These are phyloP conservation scores for Cutaneotrichosporon sp. DNA, from an alignment of 1,284 basidiomycete genomes.

Conservation along the genomic window DNA sequence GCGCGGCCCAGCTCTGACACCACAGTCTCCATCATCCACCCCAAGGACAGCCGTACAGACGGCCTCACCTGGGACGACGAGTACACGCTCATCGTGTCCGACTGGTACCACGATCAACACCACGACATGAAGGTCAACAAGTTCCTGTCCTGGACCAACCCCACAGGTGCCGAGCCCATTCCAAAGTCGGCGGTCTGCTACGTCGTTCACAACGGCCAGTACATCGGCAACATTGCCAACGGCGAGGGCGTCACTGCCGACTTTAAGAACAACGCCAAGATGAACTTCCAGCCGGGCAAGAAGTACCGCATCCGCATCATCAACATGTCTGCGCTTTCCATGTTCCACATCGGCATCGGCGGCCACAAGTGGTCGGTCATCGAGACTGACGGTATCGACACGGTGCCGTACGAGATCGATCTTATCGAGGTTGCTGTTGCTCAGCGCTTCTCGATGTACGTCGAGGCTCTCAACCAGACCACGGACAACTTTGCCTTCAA, in stretches of 20 bases:
- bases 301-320: constrained; percentile 70
- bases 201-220: constrained; percentile 65
- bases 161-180: constrained; percentile 81
- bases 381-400: constrained; percentile 82
- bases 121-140: constrained; percentile 60
- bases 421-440: constrained; percentile 81
- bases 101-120: constrained; percentile 79
- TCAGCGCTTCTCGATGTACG: constrained; percentile 79
- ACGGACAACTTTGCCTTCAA: constrained; percentile 55
- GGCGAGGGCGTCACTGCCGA: constrained; percentile 67
- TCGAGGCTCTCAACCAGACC: constrained; percentile 89
- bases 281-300: constrained; percentile 76
- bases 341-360: constrained; percentile 85
- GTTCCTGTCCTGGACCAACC: constrained; percentile 73
- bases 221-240: constrained; percentile 58
- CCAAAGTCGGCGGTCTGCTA: constrained; percentile 84
- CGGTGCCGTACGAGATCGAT: constrained; percentile 68
- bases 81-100: constrained; percentile 76
- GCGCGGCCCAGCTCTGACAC: neutral
- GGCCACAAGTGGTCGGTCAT: constrained; percentile 89
- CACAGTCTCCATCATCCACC: constrained; percentile 67
- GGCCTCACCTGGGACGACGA: constrained; percentile 77
- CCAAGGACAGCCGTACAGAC: constrained; percentile 55
- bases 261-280: constrained; percentile 62
- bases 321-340: constrained; percentile 63